Conservation (phyloP, 2,329 filamentous ascomycete genomes). For the Claviceps fusiformis region DNA sequence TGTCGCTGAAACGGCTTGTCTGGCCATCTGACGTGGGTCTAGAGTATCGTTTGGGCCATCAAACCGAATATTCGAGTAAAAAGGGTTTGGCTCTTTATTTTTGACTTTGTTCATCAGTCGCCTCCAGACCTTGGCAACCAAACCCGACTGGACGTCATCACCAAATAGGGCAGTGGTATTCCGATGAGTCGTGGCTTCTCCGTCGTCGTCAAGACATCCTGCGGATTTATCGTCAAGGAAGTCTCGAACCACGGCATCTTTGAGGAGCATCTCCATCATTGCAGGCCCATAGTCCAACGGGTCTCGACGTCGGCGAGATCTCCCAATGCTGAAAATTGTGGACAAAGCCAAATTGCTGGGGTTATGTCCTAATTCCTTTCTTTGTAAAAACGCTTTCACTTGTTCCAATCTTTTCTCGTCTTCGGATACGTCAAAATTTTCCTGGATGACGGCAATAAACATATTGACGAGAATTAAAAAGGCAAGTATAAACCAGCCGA, state of each 20-base stretch:
- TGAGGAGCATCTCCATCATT: constrained; percentile 89
- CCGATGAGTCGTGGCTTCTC: constrained; percentile 18
- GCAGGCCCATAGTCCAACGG: constrained; percentile 85
- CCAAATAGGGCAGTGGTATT: constrained; percentile 21
- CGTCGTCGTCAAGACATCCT: constrained; percentile 16
- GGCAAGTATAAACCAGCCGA: constrained; percentile 88
- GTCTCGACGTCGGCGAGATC: constrained; percentile 52
- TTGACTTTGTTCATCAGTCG: constrained; percentile 42
- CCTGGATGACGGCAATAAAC: constrained; percentile 99
- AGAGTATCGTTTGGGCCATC: constrained; percentile 62
- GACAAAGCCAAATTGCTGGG: constrained; percentile 64
- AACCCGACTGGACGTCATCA: constrained; percentile 39
- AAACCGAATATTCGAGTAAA: constrained; percentile 66
- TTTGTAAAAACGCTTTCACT: constrained; percentile 84
- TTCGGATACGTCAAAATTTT: constrained; percentile 97
- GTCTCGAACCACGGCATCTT: constrained; percentile 87
- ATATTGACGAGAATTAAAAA: constrained; percentile 97
- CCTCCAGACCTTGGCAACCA: constrained; percentile 47
- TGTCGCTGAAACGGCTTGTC: constrained; percentile 74
- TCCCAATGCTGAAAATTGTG: constrained; percentile 51
- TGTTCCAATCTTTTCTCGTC: constrained; percentile 96
- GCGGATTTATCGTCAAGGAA: constrained; percentile 68
- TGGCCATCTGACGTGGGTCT: constrained; percentile 78
- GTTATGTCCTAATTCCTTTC: constrained; percentile 68
- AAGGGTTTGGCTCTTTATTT: constrained; percentile 76